A percentile compares a stretch with the other conserved stretches of the same genome.
Evolutionary conservation across 1,284 basidiomycete species (phyloP).

Genomic region (Cryptococcus floricola): DNA sequence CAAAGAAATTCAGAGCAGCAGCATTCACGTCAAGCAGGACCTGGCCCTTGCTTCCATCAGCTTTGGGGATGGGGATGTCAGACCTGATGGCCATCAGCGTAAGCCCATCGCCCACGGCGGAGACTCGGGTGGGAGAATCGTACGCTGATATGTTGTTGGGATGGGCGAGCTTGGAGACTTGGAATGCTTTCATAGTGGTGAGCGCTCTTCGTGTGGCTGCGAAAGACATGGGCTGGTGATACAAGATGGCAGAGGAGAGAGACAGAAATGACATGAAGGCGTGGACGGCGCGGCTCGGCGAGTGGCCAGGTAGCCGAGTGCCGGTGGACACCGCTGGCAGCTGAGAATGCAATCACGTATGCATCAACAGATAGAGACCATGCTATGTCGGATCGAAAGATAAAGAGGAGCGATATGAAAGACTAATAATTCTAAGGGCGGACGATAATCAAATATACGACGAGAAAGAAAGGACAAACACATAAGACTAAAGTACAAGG

Average conservation of each 20-base stretch:
- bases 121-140: slow-evolving; percentile 10
- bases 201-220: neutral
- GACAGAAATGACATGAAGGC: too few species aligned
- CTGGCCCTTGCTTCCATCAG: slow-evolving; percentile 55
- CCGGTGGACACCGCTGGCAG: neutral
- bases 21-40: slow-evolving; percentile 75
- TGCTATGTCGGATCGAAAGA: too few species aligned
- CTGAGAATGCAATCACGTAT: neutral
- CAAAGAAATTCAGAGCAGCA: slow-evolving; percentile 44
- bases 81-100: slow-evolving; percentile 30
- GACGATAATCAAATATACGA: too few species aligned
- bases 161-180: slow-evolving; percentile 67
- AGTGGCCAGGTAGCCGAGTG: neutral
- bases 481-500: too few species aligned
- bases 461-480: too few species aligned
- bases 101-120: neutral
- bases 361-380: too few species aligned
- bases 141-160: slow-evolving; percentile 63
- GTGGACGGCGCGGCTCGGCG: neutral
- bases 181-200: slow-evolving; percentile 68
- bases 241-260: too few species aligned
- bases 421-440: too few species aligned
- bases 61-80: slow-evolving; percentile 61
- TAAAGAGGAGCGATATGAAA: too few species aligned
- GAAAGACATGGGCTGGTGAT: too few species aligned